phyloP scores from a whole-genome alignment of 352 stramenopile genomes.

The Phytopythium litorale region DNA sequence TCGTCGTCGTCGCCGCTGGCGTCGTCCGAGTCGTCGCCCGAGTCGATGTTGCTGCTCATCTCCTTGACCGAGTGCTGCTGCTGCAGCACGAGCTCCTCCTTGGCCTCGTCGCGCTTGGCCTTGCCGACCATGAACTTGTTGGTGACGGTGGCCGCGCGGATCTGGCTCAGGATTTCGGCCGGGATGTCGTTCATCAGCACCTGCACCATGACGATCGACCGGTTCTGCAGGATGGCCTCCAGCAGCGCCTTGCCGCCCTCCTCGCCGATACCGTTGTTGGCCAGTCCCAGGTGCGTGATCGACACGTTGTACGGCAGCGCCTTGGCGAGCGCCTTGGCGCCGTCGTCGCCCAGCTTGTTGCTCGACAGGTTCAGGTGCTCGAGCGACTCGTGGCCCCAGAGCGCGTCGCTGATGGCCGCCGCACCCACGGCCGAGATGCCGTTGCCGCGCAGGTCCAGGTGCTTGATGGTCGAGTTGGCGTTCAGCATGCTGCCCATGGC shows the following conservation, averaged over 20 bases:
- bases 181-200: constrained; percentile 43
- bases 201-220: constrained; percentile 36
- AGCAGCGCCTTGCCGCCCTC: constrained; percentile 38
- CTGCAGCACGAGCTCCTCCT: constrained; percentile 19
- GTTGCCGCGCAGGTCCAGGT: constrained; percentile 49
- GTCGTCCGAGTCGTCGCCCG: constrained; percentile 16
- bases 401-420: constrained; percentile 25
- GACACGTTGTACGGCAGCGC: constrained; percentile 47
- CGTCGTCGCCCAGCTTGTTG: constrained; percentile 43
- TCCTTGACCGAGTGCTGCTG: constrained; percentile 16
- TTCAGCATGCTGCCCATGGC: constrained; percentile 52
- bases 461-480: constrained; percentile 40
- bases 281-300: constrained; percentile 44
- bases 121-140: constrained; percentile 50
- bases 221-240: constrained; percentile 40
- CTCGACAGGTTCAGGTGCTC: constrained; percentile 37
- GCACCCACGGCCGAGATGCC: constrained; percentile 34
- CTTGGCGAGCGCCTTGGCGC: constrained; percentile 36
- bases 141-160: constrained; percentile 35
- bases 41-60: constrained; percentile 3
- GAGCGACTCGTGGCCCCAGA: constrained; percentile 48
- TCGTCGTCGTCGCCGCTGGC: constrained; percentile 26
- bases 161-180: constrained; percentile 24
- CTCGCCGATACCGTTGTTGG: constrained; percentile 42
- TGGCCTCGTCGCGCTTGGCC: constrained; percentile 34